These are phyloP conservation scores for Geosiphon pyriformis DNA, from an alignment of 192 early-diverging fungal genomes.

Conservation along the genomic window DNA sequence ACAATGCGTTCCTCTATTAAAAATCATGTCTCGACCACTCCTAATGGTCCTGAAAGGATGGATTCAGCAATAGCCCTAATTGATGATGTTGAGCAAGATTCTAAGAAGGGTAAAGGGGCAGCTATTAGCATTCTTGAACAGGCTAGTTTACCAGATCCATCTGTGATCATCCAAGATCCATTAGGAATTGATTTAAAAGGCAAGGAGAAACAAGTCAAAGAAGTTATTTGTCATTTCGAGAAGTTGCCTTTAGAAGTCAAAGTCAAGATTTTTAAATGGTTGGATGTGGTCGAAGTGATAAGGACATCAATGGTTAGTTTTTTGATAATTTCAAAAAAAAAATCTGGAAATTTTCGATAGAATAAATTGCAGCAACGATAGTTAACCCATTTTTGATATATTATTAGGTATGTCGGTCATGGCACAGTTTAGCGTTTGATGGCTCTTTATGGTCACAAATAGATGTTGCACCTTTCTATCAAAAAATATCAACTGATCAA, in stretches of 20 bases:
- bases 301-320: not conserved
- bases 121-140: not conserved
- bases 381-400: not conserved
- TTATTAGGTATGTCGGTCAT: conserved; percentile 29
- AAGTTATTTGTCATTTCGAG: conserved; percentile 6
- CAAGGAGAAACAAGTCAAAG: not conserved
- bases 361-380: not conserved
- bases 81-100: not conserved
- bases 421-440: conserved; percentile 33
- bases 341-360: too few species aligned
- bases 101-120: not conserved
- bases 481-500: conserved; percentile 30
- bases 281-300: not conserved
- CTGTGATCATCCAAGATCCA: not conserved
- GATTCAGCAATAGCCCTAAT: not conserved
- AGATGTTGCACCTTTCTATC: conserved; percentile 35
- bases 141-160: not conserved
- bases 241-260: conserved; percentile 4
- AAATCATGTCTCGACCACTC: too few species aligned
- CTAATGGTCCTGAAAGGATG: not conserved
- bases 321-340: not conserved
- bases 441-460: conserved; percentile 34
- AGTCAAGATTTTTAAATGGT: conserved; percentile 15
- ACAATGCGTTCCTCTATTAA: too few species aligned
- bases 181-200: not conserved